Evolutionary conservation across 2,329 filamentous ascomycete genomes (phyloP), one percentile per base, ranked within the genome.

Genomic region (Trichophyton verrucosum): DNA sequence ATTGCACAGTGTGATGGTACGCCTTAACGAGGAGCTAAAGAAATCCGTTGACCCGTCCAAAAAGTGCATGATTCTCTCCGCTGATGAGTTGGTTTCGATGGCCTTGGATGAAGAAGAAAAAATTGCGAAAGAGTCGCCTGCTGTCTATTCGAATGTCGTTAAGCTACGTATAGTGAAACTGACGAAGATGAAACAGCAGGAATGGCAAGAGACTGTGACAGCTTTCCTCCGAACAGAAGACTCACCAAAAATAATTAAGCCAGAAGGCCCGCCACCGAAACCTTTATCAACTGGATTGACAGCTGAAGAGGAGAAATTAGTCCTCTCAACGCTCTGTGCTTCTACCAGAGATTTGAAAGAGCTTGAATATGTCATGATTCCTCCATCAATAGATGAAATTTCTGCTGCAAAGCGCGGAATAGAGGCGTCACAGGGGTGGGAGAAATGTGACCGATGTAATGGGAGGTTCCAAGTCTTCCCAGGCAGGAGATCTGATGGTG

Each of bases 381-480:
- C 85, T 0, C 91, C 91, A 0, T 81, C 82, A 0, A 76, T 81
- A 0, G 79, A 81, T 6, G 86, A 89, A 17, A 82, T 96, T 17
- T 76, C 81, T 58, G 79, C 81, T 58, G 86, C 89, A 0, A 82
- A 78, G 38, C 79, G 81, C 49, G 89, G 85, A 0, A 79, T 89
- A 0, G 77, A 82, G 56, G 79, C 84, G 6, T 82, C 87, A 11
- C 81, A 84, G 59, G 89, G 89, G 56, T 96, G 86, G 80, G 94
- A 99, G 74, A 81, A 84, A 57, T 99, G 94, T 68, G 91, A 96
- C 68, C 86, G 94, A 20, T 99, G 94, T 73, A 80, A 80, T 47
- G 84, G 85, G 38, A 85, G 92, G 22, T 99, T 99, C 69, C 89
- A 96, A 69, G 89, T 96, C 2, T 97, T 95, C 65, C 90, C 91